Percentiles rank a stretch among this genome's conserved stretches.
Evolutionary conservation across 179 eudicot genomes (phyloP).

Genomic region (Beta lomatogona): DNA sequence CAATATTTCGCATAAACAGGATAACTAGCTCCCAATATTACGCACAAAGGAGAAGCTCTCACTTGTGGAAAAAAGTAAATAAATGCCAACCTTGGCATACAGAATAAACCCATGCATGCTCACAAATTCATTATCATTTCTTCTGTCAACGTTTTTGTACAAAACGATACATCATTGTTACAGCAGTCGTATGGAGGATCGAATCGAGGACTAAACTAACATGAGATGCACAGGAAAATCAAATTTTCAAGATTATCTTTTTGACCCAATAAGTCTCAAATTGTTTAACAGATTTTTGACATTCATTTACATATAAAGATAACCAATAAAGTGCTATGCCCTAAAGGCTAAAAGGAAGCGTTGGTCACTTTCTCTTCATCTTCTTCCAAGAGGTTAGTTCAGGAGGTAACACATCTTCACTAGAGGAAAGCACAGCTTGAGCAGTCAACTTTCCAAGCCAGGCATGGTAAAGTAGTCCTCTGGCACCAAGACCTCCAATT

Average conservation of each 20-base stretch:
- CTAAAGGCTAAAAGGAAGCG: neutral
- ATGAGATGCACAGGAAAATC: neutral
- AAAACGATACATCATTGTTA: neutral
- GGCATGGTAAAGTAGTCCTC: slow-evolving; percentile 89
- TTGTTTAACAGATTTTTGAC: neutral
- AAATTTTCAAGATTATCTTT: neutral
- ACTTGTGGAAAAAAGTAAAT: neutral
- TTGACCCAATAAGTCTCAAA: too few relatives aligned
- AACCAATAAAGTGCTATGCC: neutral
- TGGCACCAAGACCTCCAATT: slow-evolving; percentile 89
- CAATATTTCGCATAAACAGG: too few relatives aligned
- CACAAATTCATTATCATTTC: neutral
- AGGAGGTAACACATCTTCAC: slow-evolving; percentile 67
- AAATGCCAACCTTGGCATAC: neutral
- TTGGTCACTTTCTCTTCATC: slow-evolving; percentile 29
- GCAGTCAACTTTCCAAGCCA: slow-evolving; percentile 92
- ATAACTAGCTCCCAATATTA: neutral
- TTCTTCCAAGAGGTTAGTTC: slow-evolving; percentile 82
- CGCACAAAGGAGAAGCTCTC: neutral
- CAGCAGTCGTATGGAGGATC: neutral
- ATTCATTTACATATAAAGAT: neutral
- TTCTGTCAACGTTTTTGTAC: neutral
- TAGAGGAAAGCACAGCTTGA: slow-evolving; percentile 67
- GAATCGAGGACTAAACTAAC: neutral
- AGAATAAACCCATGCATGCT: neutral